Base-by-base conservation (phyloP, 192 early-diverging fungal species). In the Rhizophagus prolifer region DNA sequence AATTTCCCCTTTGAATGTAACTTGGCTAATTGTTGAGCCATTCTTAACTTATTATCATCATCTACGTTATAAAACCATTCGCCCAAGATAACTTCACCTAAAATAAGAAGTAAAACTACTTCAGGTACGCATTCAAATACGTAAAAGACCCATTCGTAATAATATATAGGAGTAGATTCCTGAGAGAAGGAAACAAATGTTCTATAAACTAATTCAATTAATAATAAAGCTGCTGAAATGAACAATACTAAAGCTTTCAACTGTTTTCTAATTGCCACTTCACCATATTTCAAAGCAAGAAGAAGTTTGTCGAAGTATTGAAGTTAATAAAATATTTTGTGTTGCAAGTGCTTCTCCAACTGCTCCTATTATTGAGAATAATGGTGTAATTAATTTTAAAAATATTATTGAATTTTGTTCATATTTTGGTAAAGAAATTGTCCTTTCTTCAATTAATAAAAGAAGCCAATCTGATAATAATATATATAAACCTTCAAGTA, bases 1-100 rank as follows among this genome's bases (percentile, higher is more conserved):
- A 50, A 16, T 19, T 50, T 54, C 6, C 50, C 50, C 19, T 54
- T 54, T 54, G 14, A 16, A 19, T 4, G 14, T 21, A 54, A 21
- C 21, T 54, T 54, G 0, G 50, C 50, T n/a, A 54, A 54, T 54
- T 54, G 16, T 21, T 21, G 50, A 54, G 50, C 50, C 4, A 21
- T 54, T 16, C 1, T 54, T 54, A 54, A 54, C 19, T 54, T 21
- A 54, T 54, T 54, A 54, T 54, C 50, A 54, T 54, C 50, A 4
- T 81, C 83, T 6, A 90, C 87, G 85, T 68, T 36, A 19, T 79
- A 82, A 63, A 79, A 72, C 70, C 70, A 72, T n/a, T 72, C 70
- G 4, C 50, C 28, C 16, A 74, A 41, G 38, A 59, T 74, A 9
- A 62, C 9, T 10, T 19, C 54, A 44, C 72, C 72, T 30, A 74